Percentiles rank a stretch among this genome's conserved stretches.
Conservation (phyloP, 306 rosid species). For the Dalbergia cochinchinensis region DNA sequence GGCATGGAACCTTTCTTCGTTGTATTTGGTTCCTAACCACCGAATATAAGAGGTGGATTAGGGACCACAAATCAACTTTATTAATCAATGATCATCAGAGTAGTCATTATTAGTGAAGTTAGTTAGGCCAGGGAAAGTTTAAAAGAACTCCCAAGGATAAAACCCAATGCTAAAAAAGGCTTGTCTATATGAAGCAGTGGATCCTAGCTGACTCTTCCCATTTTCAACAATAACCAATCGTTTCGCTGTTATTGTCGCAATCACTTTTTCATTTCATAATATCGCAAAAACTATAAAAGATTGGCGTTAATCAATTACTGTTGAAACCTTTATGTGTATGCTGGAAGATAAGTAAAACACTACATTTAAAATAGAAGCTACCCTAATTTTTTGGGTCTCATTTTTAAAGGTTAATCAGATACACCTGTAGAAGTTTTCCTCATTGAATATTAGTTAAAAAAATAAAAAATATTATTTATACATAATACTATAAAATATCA, state of each 20-base stretch:
- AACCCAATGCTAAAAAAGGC: constrained; percentile 10
- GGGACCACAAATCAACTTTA: constrained; percentile 38
- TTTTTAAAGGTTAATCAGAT: too few species aligned
- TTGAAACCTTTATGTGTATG: too few species aligned
- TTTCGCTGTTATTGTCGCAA: not conserved
- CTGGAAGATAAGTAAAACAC: too few species aligned
- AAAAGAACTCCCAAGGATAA: constrained; percentile 11
- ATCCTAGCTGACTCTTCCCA: not conserved
- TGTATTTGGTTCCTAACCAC: constrained; percentile 34
- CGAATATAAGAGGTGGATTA: not conserved
- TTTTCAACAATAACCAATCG: not conserved
- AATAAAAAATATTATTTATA: too few species aligned
- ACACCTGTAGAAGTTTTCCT: too few species aligned
- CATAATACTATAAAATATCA: too few species aligned
- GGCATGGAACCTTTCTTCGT: not conserved
- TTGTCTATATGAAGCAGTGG: not conserved
- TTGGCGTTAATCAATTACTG: too few species aligned
- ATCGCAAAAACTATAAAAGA: too few species aligned
- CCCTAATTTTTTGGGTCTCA: too few species aligned
- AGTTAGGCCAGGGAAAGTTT: constrained; percentile 8
- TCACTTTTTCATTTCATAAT: not conserved
- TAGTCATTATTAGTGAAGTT: constrained; percentile 9
- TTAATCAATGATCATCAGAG: constrained; percentile 4
- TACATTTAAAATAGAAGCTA: too few species aligned
- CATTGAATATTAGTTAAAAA: not conserved